Evolutionary conservation across 441 rosid genomes (phyloP).

Genomic region (Mallotus repandus): DNA sequence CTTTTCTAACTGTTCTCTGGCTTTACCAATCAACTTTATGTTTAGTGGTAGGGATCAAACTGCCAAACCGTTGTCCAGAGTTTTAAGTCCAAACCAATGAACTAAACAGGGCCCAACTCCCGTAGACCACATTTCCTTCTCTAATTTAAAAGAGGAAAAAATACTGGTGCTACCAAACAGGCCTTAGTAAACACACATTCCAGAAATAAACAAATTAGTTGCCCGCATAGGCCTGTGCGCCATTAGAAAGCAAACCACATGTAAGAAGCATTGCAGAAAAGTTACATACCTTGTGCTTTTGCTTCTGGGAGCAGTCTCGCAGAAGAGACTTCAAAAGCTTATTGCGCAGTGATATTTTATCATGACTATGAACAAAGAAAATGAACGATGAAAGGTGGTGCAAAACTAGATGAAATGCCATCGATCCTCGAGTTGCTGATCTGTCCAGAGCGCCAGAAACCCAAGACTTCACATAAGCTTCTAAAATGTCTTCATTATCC

Average conservation of each 20-base stretch:
- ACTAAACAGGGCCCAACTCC: not conserved
- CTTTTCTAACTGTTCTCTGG: not conserved
- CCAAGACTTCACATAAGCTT: constrained; percentile 86
- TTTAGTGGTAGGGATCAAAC: not conserved
- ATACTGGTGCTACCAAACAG: not conserved
- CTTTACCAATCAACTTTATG: not conserved
- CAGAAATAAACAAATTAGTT: not conserved
- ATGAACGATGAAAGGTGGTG: constrained; percentile 72
- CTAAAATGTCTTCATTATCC: constrained; percentile 70
- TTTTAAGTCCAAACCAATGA: too few species aligned
- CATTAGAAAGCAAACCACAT: not conserved
- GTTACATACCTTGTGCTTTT: constrained; percentile 57
- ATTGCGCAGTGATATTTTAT: constrained; percentile 40
- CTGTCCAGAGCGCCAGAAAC: constrained; percentile 73
- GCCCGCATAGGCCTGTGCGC: not conserved
- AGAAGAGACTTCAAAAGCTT: constrained; percentile 68
- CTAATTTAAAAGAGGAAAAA: not conserved
- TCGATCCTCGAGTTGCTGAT: constrained; percentile 60
- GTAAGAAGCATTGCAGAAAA: constrained; percentile 3
- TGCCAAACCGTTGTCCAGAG: not conserved
- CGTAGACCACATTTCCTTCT: too few species aligned
- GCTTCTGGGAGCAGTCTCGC: constrained; percentile 70
- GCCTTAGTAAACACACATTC: not conserved
- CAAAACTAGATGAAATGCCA: constrained; percentile 57
- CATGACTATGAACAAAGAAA: constrained; percentile 36